Percentiles rank a stretch among this genome's conserved stretches.
Evolutionary conservation across 352 stramenopile species (phyloP).

Genomic region (Halophytophthora polymorphica): DNA sequence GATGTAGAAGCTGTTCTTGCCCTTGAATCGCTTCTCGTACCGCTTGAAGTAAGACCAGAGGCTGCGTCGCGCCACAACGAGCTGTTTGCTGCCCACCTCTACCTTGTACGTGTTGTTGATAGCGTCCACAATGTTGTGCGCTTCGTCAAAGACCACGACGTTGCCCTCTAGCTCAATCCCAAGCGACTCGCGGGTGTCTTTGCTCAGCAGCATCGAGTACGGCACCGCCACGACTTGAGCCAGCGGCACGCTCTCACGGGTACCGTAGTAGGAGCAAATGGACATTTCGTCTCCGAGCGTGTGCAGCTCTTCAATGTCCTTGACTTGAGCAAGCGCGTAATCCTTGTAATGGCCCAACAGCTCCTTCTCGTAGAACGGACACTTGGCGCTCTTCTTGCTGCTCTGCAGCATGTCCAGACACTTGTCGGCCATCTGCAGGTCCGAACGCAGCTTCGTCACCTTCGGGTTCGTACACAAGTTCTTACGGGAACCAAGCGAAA

Average conservation of each 20-base stretch:
- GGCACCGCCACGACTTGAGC: constrained; percentile 91
- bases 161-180: constrained; percentile 83
- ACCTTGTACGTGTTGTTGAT: constrained; percentile 92
- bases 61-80: constrained; percentile 64
- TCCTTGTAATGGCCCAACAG: constrained; percentile 70
- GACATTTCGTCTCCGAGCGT: constrained; percentile 87
- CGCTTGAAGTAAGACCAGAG: constrained; percentile 88
- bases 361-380: constrained; percentile 81
- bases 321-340: constrained; percentile 73
- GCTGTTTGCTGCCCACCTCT: constrained; percentile 66
- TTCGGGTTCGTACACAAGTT: constrained; percentile 79
- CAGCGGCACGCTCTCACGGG: constrained; percentile 83
- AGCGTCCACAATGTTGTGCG: constrained; percentile 98
- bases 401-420: constrained; percentile 86
- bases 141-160: constrained; percentile 98
- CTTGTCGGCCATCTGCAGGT: constrained; percentile 81
- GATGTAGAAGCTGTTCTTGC: constrained; percentile 88
- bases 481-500: constrained; percentile 82
- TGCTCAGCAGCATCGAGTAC: constrained; percentile 92
- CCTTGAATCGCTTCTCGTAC: constrained; percentile 86
- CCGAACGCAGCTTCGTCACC: constrained; percentile 61
- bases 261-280: constrained; percentile 97
- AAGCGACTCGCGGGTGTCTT: constrained; percentile 87
- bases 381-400: constrained; percentile 62
- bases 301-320: constrained; percentile 97